A percentile compares a stretch with the other conserved stretches of the same genome.
Evolutionary conservation across 345 rosid species (phyloP).

Genomic region (Clausena lansium): DNA sequence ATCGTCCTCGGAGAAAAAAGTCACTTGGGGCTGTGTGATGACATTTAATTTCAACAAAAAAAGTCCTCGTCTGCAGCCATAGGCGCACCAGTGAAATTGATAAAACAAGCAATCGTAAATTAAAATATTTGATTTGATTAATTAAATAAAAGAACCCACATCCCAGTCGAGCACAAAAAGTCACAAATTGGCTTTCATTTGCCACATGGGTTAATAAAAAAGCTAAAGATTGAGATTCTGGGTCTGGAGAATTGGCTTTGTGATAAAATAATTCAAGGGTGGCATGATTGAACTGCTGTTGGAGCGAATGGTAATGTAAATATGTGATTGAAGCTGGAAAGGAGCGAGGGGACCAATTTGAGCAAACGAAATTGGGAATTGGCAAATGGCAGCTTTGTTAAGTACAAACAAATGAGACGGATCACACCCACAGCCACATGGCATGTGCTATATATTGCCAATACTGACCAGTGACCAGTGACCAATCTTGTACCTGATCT

Average conservation of each 20-base stretch:
- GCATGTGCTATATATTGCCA: neutral
- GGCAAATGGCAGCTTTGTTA: neutral
- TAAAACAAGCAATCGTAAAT: neutral
- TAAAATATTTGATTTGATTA: neutral
- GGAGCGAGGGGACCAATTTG: neutral
- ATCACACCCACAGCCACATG: conserved; percentile 2
- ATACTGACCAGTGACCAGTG: neutral
- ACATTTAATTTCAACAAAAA: neutral
- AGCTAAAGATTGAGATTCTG: neutral
- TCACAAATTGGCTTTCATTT: neutral
- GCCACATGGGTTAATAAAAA: neutral
- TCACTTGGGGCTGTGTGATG: neutral
- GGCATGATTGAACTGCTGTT: neutral
- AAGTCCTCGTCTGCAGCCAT: neutral
- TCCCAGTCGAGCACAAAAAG: neutral
- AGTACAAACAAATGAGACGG: conserved; percentile 2
- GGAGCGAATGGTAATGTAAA: neutral
- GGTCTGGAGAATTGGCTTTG: neutral
- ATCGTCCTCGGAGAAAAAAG: neutral
- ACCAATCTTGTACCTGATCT: neutral
- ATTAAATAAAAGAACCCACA: neutral
- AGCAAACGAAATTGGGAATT: neutral
- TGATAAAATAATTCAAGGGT: neutral
- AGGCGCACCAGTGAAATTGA: neutral
- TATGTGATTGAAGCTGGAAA: neutral